Base-by-base conservation (phyloP, 192 early-diverging fungal species). In the Gonapodya sp. region DNA sequence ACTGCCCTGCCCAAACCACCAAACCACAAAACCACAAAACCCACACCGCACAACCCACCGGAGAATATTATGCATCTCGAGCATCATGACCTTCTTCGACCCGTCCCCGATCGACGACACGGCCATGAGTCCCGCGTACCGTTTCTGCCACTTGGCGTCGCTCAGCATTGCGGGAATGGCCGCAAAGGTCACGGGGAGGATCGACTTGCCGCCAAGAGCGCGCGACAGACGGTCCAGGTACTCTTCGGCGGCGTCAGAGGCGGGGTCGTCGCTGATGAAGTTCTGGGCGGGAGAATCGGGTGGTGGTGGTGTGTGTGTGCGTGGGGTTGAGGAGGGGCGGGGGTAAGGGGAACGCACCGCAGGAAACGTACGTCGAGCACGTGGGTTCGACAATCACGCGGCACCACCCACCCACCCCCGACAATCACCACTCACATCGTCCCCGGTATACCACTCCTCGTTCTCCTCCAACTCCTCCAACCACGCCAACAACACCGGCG, bases 101-200 rank as follows among this genome's bases (percentile, higher is more conserved):
- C 98, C 98, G 87, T 99, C 98, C 75, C 94, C 97, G 82, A 99
- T 96, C 77, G 95, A 94, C 33, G 96, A 96, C 36, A 99, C 93
- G 35, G 95, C 94, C 89, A 97, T 92, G 37, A 99, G 88, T 35
- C 92, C 96, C 32, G 96, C 96, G 82, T 97, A 95, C 31, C 96
- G 92, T 84, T 93, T 89, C 81, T 90, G 87, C 98, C 98, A 99
- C 78, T 94, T 92, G 46, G 86, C 84, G 34, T 94, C 93, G 30
- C 85, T 86, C 32, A 99, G 90, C 94, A 97, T 93, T 80, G 91
- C 85, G 81, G 96, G 97, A 81, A 99, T 97, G 78, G 91, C 89
- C 34, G 88, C 86, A 86, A 98, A 99, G 32, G 94, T 89, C 78
- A 93, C 88, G 1, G 96, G 95, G 78, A 99, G 87, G 79, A 99